Percentiles rank a stretch among this genome's conserved stretches.
phyloP scores from a whole-genome alignment of 1,284 basidiomycete species.

The Phaffia rhodozyma region DNA sequence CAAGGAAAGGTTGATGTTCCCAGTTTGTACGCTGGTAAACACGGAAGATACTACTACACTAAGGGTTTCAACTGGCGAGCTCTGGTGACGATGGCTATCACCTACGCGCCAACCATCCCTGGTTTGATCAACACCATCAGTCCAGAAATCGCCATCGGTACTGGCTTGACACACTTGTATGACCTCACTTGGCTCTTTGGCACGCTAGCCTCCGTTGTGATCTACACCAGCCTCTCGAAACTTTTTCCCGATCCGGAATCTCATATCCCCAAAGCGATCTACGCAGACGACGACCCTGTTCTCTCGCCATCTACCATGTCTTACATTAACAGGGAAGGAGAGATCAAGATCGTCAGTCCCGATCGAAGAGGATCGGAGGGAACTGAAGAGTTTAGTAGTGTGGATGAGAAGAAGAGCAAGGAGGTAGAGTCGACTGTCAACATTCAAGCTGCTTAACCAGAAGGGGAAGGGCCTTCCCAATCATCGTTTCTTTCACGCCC shows the following conservation, averaged over 20 bases:
- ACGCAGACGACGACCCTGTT: constrained; percentile 2
- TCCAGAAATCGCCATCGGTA: background rate
- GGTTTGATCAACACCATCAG: constrained; percentile 35
- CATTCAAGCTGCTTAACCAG: background rate
- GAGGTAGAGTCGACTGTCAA: background rate
- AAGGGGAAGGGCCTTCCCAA: background rate
- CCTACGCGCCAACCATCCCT: constrained; percentile 7
- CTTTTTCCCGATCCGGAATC: constrained; percentile 3
- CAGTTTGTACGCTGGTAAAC: constrained; percentile 4
- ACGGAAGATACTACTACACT: constrained; percentile 13
- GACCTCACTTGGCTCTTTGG: constrained; percentile 2
- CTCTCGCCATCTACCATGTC: background rate
- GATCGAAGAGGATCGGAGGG: too few species aligned
- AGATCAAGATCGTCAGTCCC: too few species aligned
- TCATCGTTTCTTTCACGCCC: background rate
- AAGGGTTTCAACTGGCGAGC: constrained; percentile 18
- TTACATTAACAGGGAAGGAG: too few species aligned
- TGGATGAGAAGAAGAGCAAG: background rate
- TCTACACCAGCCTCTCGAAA: constrained; percentile 1
- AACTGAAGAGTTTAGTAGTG: too few species aligned
- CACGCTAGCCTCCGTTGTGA: background rate
- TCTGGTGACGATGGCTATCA: constrained; percentile 8
- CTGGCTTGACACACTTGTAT: constrained; percentile 10
- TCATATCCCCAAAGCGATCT: background rate
- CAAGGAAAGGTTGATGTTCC: constrained; percentile 14